Evolutionary conservation across 129 eudicot species (phyloP).

Genomic region (Escallonia herrerae): DNA sequence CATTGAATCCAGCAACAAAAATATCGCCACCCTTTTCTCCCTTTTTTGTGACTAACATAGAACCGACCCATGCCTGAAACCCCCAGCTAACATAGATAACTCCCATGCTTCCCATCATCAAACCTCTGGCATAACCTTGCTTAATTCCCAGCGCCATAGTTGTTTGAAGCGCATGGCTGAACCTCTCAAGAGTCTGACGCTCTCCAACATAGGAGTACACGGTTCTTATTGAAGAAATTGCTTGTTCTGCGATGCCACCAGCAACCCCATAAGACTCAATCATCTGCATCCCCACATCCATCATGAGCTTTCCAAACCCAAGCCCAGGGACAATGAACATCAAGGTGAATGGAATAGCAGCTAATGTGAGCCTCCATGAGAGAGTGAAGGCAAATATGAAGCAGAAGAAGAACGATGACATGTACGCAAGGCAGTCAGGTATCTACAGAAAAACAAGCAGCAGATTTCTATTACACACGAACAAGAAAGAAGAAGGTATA

Average conservation of each 20-base stretch:
- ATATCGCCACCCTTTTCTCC: conserved; percentile 66
- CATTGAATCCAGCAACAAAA: conserved; percentile 68
- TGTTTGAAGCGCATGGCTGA: conserved; percentile 53
- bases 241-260: conserved; percentile 69
- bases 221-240: conserved; percentile 58
- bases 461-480: background rate
- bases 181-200: conserved; percentile 35
- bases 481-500: background rate
- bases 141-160: conserved; percentile 59
- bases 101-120: conserved; percentile 77
- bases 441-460: conserved; percentile 24
- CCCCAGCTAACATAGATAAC: conserved; percentile 70
- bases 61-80: conserved; percentile 71
- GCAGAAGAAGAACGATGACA: conserved; percentile 64
- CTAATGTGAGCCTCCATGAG: conserved; percentile 67
- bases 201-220: conserved; percentile 69
- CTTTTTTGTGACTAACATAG: conserved; percentile 49
- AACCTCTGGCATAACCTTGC: conserved; percentile 64
- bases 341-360: conserved; percentile 60
- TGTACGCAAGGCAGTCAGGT: conserved; percentile 58
- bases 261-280: conserved; percentile 54
- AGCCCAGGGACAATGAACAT: conserved; percentile 68
- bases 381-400: conserved; percentile 43
- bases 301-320: conserved; percentile 50
- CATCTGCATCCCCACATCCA: conserved; percentile 47